A percentile compares a stretch with the other conserved stretches of the same genome.
These are phyloP conservation scores for Leishmania aethiopica DNA, from an alignment of 208 protist genomes.

Conservation along the genomic window DNA sequence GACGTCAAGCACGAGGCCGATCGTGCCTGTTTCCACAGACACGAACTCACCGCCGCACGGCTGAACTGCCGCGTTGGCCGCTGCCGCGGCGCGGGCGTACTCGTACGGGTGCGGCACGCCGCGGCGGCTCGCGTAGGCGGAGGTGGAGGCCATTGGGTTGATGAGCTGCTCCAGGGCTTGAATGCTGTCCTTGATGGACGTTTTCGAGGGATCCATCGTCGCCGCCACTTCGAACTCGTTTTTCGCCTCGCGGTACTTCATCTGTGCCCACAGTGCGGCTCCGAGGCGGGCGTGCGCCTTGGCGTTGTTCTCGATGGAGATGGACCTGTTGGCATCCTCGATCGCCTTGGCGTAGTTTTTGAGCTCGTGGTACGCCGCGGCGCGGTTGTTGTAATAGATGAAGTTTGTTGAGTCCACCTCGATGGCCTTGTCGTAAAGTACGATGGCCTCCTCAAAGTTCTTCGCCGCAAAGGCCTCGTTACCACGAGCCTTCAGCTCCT, in stretches of 20 bases:
- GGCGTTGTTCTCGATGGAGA: constrained; percentile 62
- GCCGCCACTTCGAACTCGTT: constrained; percentile 56
- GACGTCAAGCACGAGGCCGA: constrained; percentile 35
- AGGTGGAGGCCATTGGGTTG: constrained; percentile 25
- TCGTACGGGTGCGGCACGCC: constrained; percentile 41
- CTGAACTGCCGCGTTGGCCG: constrained; percentile 28
- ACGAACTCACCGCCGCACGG: constrained; percentile 46
- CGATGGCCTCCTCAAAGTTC: constrained; percentile 75
- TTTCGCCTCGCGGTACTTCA: constrained; percentile 50
- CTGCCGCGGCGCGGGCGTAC: constrained; percentile 37
- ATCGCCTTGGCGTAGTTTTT: constrained; percentile 79
- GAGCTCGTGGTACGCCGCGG: constrained; percentile 79
- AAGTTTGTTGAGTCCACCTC: constrained; percentile 71
- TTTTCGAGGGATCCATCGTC: constrained; percentile 51
- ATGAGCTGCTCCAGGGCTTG: constrained; percentile 38
- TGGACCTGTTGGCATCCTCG: constrained; percentile 56
- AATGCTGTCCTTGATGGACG: constrained; percentile 39
- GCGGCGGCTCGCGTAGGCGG: constrained; percentile 24
- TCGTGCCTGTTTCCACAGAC: constrained; percentile 27
- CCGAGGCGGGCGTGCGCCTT: constrained; percentile 70
- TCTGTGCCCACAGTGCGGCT: constrained; percentile 60
- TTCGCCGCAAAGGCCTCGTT: constrained; percentile 83
- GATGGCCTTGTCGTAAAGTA: constrained; percentile 80
- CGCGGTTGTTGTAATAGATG: constrained; percentile 87
- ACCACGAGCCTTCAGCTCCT: constrained; percentile 73